Conservation (phyloP, 2,329 filamentous ascomycete species). For the Coleophoma cylindrospora region DNA sequence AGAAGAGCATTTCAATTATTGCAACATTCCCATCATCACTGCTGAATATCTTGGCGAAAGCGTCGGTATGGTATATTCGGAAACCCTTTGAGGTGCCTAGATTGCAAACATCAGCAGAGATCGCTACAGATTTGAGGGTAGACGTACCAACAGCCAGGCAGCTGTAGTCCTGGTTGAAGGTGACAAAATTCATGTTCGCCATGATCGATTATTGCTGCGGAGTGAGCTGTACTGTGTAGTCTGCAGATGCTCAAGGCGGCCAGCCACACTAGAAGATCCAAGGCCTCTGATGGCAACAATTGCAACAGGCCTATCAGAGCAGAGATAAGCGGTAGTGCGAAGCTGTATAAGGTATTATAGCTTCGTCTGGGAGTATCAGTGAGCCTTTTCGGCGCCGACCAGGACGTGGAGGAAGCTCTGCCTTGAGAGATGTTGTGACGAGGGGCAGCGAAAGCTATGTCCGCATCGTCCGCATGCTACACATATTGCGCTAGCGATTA, state of each 20-base stretch:
- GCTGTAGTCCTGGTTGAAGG: constrained; percentile 98
- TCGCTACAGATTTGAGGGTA: not conserved
- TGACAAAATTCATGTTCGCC: constrained; percentile 87
- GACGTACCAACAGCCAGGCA: constrained; percentile 88
- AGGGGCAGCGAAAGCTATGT: no score
- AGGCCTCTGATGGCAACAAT: no score
- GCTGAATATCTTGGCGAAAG: constrained; percentile 91
- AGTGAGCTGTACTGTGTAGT: not conserved
- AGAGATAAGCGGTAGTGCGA: no score
- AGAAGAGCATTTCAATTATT: constrained; percentile 98
- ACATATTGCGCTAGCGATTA: no score
- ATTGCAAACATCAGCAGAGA: constrained; percentile 7
- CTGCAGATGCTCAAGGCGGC: no score
- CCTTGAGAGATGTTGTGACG: no score
- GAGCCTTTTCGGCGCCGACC: not conserved
- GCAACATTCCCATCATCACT: constrained; percentile 93
- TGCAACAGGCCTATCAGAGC: no score
- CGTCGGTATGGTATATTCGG: constrained; percentile 93
- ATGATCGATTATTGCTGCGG: constrained; percentile 36
- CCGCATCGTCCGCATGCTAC: no score
- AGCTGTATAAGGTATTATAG: no score
- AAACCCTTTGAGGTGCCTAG: constrained; percentile 89
- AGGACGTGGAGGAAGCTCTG: not conserved
- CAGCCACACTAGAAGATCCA: no score
- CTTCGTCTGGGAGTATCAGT: no score